These are phyloP conservation scores for Paramyrothecium sp. DNA, from an alignment of 2,329 filamentous ascomycete species.

Conservation along the genomic window DNA sequence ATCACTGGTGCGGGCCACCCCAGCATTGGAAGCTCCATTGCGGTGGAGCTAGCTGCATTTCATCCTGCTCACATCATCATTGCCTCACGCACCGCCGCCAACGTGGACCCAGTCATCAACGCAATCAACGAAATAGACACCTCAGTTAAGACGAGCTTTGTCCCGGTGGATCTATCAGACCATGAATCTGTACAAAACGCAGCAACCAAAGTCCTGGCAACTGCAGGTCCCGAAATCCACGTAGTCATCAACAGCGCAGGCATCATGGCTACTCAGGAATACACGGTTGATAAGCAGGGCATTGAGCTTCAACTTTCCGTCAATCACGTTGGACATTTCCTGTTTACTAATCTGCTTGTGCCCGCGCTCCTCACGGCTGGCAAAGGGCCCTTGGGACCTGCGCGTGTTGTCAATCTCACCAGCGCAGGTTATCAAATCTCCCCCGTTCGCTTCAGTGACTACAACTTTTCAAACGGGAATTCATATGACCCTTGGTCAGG, in stretches of 20 bases:
- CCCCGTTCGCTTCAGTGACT: conserved; percentile 41
- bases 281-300: background rate
- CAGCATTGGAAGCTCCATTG: background rate
- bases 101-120: background rate
- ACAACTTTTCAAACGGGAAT: conserved; percentile 31
- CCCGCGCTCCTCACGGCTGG: conserved; percentile 20
- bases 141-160: background rate
- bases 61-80: background rate
- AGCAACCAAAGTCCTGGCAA: background rate
- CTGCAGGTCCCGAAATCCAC: conserved; percentile 1
- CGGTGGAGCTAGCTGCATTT: background rate
- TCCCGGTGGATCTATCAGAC: background rate
- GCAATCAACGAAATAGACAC: background rate
- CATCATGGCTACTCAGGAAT: conserved; percentile 2
- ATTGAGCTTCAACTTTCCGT: conserved; percentile 23
- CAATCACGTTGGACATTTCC: conserved; percentile 37
- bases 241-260: conserved; percentile 13
- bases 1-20: background rate
- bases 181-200: background rate
- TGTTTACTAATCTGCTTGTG: conserved; percentile 37
- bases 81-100: background rate
- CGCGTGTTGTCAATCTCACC: conserved; percentile 40
- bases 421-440: conserved; percentile 41
- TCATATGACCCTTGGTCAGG: conserved; percentile 14
- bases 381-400: too few species aligned